Base-by-base conservation (phyloP, 768 basidiomycete genomes). In the Clathrus columnatus region DNA sequence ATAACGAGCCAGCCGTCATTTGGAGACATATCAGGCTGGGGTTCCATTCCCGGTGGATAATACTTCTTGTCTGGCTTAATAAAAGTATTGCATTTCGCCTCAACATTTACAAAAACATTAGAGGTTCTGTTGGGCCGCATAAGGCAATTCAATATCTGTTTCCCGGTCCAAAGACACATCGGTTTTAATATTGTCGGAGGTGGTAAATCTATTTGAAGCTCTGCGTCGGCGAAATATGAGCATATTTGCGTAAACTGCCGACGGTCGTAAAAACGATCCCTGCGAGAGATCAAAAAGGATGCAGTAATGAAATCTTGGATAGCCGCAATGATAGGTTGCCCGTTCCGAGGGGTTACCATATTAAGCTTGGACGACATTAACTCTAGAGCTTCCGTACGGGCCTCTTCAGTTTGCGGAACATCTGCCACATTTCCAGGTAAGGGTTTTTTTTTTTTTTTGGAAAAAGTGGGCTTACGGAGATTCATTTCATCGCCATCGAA, bases 401-500 rank as follows among this genome's bases (percentile, higher is more conserved):
- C 93, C 71, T 99, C 96, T 69, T 99, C 96, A 0, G 96, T 99
- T 69, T 99, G 96, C 0, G 96, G 96, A 1, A 99, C 91, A 69
- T 99, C 94, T 98, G 59, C 6, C 14, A n/a, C n/a, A n/a, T n/a
- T n/a, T n/a, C n/a, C n/a, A n/a, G n/a, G n/a, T n/a, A n/a, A n/a
- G n/a, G n/a, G n/a, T n/a, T n/a, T n/a, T n/a, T n/a, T n/a, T n/a
- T n/a, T n/a, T n/a, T n/a, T n/a, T n/a, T 24, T 26, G 32, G 14
- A 57, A 30, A 46, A 27, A 16, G 50, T 3, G 41, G 8, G 64
- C 90, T 63, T 64, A 94, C 95, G 96, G 63, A 99, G 74, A 71
- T 99, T 99, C 96, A 99, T 99, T 69, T 99, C 96, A 67, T 99
- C 96, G 59, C 96, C 96, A 67, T 99, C 96, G 61, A 99, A 99